A percentile compares a stretch with the other conserved stretches of the same genome.
Conservation (phyloP, 1,139 yeast genomes). For the Blastobotrys capitulatus region DNA sequence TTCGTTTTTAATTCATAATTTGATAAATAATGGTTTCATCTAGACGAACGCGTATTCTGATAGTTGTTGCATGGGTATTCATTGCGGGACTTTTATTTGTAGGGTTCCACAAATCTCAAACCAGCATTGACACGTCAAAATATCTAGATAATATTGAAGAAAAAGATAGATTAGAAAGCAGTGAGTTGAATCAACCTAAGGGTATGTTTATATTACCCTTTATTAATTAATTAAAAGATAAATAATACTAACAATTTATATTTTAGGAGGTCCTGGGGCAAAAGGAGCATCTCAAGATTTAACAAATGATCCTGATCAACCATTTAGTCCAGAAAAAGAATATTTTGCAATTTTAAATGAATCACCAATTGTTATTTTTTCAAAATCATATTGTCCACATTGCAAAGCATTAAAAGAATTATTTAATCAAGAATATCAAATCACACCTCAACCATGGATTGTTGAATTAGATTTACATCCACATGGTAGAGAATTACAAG, state of each 20-base stretch:
- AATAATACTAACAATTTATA: neutral
- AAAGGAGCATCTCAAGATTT: conserved; percentile 21
- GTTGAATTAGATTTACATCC: conserved; percentile 81
- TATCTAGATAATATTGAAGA: conserved; percentile 23
- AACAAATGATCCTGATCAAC: conserved; percentile 29
- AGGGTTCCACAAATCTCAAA: conserved; percentile 23
- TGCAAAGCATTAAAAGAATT: conserved; percentile 66
- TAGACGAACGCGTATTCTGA: conserved; percentile 25
- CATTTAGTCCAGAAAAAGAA: conserved; percentile 58
- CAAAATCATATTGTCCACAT: conserved; percentile 56
- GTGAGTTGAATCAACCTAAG: conserved; percentile 16
- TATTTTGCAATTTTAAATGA: conserved; percentile 51
- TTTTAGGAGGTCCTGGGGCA: conserved; percentile 8
- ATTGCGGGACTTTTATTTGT: conserved; percentile 23
- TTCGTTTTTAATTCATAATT: neutral
- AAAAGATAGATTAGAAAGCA: conserved; percentile 21
- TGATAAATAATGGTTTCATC: conserved; percentile 23
- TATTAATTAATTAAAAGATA: too few species aligned
- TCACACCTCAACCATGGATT: conserved; percentile 64
- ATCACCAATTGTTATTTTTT: conserved; percentile 50
- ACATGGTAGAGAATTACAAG: conserved; percentile 68
- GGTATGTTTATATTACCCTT: conserved; percentile 1
- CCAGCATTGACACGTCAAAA: conserved; percentile 16
- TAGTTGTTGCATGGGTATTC: conserved; percentile 28
- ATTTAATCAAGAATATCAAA: conserved; percentile 55